Base-by-base conservation (phyloP, 768 basidiomycete species). In the Mycena capillaripes region DNA sequence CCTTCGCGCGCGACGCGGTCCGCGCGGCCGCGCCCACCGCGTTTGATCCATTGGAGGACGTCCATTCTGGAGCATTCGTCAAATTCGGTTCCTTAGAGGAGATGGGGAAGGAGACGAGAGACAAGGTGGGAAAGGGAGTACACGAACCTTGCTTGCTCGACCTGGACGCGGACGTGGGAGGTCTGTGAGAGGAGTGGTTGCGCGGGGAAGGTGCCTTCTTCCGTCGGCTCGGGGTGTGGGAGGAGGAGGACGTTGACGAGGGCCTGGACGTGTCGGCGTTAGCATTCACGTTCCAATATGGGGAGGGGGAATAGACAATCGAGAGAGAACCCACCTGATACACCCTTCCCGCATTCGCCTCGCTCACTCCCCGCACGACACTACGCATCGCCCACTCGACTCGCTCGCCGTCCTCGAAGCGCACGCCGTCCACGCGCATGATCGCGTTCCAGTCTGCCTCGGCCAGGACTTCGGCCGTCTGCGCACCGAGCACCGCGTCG, bases 341-440 rank as follows among this genome's bases (percentile, higher is more conserved):
- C 19, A 97, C 82, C 53, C 78, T 80, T 2, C 87, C 89, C 19
- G 92, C 95, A 81, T 88, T 91, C 70, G 84, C 85, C 73, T 92
- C 93, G 66, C 81, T 87, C 76, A 95, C 84, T 0, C 93, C 89
- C 76, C 93, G 77, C 78, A 90, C 78, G 66, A 93, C 79, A 42
- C 91, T 84, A 8, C 89, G 88, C 88, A 97, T 91, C 2, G 93
- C 87, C 88, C 89, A 89, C 52, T 95, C 92, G 0, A 97, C 90
- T 62, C 92, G 84, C 75, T 98, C 96, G 1, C 83, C 86, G 77
- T 96, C 94, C 73, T 93, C 92, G 78, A 95, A 95, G 32, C 90
- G 84, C 1, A 88, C 90, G 0, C 93, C 94, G 70, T 94, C 91
- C 2, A 87, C 86, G 71, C 92, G 89, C 83, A 97, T 87, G 53